A percentile compares a stretch with the other conserved stretches of the same genome.
Conservation (phyloP, 148 eudicot species). For the Talinum fruticosum region DNA sequence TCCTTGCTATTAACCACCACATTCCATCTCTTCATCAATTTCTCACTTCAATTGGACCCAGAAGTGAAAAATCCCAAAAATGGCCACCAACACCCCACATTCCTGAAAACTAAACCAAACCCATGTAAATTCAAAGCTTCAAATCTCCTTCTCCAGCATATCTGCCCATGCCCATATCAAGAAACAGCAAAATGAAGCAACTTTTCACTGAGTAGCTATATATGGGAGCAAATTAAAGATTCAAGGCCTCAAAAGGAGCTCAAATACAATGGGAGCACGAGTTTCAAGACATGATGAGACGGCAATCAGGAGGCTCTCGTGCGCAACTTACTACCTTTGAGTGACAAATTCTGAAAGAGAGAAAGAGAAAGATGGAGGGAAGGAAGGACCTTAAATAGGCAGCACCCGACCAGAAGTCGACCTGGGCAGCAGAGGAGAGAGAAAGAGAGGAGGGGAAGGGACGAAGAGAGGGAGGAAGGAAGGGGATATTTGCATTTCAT, state of each 20-base stretch:
- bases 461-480: constrained; percentile 1
- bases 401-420: constrained; percentile 44
- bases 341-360: neutral
- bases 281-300: constrained; percentile 25
- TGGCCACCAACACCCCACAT: constrained; percentile 30
- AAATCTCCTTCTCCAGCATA: constrained; percentile 8
- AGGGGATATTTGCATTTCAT: neutral
- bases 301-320: constrained; percentile 14
- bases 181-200: neutral
- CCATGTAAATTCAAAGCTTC: constrained; percentile 15
- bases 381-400: constrained; percentile 14
- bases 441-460: constrained; percentile 25
- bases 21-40: constrained; percentile 36
- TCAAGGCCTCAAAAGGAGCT: constrained; percentile 9
- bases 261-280: constrained; percentile 25
- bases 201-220: neutral
- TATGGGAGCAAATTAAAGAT: neutral
- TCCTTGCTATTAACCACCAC: constrained; percentile 25
- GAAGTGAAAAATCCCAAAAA: constrained; percentile 6
- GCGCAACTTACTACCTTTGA: neutral
- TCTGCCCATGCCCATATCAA: constrained; percentile 13
- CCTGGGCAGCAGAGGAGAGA: constrained; percentile 40
- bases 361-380: neutral
- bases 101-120: constrained; percentile 23
- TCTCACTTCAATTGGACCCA: constrained; percentile 19